A percentile compares a stretch with the other conserved stretches of the same genome.
phyloP scores from a whole-genome alignment of 2,329 filamentous ascomycete genomes.

The Colletotrichum chrysophilum region DNA sequence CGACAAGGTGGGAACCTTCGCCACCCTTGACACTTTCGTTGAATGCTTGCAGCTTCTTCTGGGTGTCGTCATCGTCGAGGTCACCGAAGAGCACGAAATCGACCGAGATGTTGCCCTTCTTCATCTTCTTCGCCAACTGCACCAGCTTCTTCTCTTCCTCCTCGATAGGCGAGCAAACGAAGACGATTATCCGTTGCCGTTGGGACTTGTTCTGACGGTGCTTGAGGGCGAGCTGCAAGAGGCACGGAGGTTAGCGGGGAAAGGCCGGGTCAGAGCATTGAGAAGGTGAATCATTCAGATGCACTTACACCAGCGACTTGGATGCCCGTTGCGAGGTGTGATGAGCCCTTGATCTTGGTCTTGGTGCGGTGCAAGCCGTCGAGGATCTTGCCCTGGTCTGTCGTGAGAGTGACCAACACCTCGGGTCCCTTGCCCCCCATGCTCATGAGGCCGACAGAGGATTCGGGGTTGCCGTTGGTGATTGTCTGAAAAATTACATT shows the following conservation, averaged over 20 bases:
- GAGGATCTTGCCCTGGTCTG: slow-evolving; percentile 93
- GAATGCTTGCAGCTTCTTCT: slow-evolving; percentile 93
- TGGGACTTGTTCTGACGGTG: slow-evolving; percentile 98
- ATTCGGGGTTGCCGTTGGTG: slow-evolving; percentile 94
- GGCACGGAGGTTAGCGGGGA: slow-evolving; percentile 24
- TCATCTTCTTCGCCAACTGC: slow-evolving; percentile 96
- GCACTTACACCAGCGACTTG: slow-evolving; percentile 87
- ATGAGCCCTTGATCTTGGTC: slow-evolving; percentile 87
- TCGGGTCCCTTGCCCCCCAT: slow-evolving; percentile 98
- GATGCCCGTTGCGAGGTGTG: slow-evolving; percentile 90
- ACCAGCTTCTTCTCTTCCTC: slow-evolving; percentile 90
- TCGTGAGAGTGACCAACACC: slow-evolving; percentile 94
- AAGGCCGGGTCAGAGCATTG: slow-evolving; percentile 6
- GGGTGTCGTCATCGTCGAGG: slow-evolving; percentile 83
- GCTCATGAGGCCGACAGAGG: slow-evolving; percentile 96
- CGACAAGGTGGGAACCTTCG: slow-evolving; percentile 89
- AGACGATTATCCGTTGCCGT: slow-evolving; percentile 94
- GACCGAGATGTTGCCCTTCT: slow-evolving; percentile 93
- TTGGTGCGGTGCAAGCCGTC: slow-evolving; percentile 89
- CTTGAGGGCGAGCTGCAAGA: slow-evolving; percentile 83
- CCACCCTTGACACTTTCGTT: slow-evolving; percentile 90
- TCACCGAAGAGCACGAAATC: slow-evolving; percentile 97
- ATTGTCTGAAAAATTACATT: slow-evolving; percentile 96
- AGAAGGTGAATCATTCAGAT: neutral
- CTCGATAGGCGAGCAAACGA: slow-evolving; percentile 89